Evolutionary conservation across 1,139 yeast species (phyloP), one percentile per base, ranked within the genome.

Genomic region (Waltiozyma solani): DNA sequence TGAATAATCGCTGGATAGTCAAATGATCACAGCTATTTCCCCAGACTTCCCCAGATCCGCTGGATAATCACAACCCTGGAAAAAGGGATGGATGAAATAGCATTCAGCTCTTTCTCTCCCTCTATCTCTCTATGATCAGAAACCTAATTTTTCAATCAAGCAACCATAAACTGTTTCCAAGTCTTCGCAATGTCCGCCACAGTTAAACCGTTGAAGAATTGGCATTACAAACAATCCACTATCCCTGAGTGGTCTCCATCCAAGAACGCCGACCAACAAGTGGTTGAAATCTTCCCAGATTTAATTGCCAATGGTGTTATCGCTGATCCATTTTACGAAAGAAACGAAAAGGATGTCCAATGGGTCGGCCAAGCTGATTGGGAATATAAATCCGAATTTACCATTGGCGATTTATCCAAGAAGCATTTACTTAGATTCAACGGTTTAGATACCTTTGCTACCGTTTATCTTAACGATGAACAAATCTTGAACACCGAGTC

Each of bases 241-340:
- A 10, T 6, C 20, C 15, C 31, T 9, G 30, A 26, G 6, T 27
- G 31, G 19, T 15, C 20, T 9, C 31, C 31, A 3, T 27, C 20
- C 13, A 27, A 27, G 13, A 8, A 15, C 20, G 13, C 31, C 9
- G 31, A 17, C 17, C 31, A 27, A 27, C 31, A 27, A 27, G 8
- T n/a, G 13, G 31, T 27, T 2, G 48, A 46, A 39, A 44, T 45
- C 26, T 46, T 46, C 27, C 45, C 46, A 1, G 50, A 46, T 26
- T 32, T 46, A 31, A 31, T 45, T 23, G 40, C 42, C 22, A 34
- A 40, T 22, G 37, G 40, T 3, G n/a, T 32, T n/a, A 42, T 46
- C 10, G 40, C 40, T 17, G 41, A 46, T 23, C 50, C 50, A 1
- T 35, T 34, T 31, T 15, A 36, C 6, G 48, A 44, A 32, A 23